Percentiles rank a stretch among this genome's conserved stretches.
phyloP scores from a whole-genome alignment of 805 yeast species.

The Maudiozyma barnettii region DNA sequence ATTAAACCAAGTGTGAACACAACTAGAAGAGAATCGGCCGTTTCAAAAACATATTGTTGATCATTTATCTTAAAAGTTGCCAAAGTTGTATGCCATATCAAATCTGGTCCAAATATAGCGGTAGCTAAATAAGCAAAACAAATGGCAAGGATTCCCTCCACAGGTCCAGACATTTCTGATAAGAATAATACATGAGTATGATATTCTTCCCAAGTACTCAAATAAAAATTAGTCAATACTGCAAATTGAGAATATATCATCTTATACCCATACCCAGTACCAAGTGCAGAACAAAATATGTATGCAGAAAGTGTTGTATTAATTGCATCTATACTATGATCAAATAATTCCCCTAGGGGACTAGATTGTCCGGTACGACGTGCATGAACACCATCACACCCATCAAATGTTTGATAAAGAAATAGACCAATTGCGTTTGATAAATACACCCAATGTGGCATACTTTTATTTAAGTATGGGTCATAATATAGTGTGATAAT shows the following conservation, averaged over 20 bases:
- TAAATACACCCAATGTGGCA: conserved; percentile 71
- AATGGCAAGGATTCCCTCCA: conserved; percentile 77
- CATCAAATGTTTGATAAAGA: conserved; percentile 90
- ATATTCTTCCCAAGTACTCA: conserved; percentile 93
- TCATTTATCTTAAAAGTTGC: conserved; percentile 16
- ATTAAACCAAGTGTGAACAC: conserved; percentile 47
- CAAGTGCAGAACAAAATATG: conserved; percentile 66
- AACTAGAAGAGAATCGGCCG: conserved; percentile 42
- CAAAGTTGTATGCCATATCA: conserved; percentile 47
- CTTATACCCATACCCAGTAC: conserved; percentile 60
- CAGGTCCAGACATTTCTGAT: conserved; percentile 84
- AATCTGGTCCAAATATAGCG: conserved; percentile 57
- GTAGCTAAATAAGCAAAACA: conserved; percentile 47
- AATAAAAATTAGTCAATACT: conserved; percentile 68
- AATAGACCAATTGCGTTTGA: conserved; percentile 75
- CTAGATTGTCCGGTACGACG: conserved; percentile 92
- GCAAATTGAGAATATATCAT: conserved; percentile 61
- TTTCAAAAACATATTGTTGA: conserved; percentile 28
- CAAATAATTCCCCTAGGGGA: conserved; percentile 90
- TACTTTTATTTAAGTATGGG: conserved; percentile 48
- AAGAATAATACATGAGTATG: conserved; percentile 77
- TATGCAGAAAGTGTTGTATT: conserved; percentile 75
- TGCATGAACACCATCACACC: conserved; percentile 93
- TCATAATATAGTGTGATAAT: conserved; percentile 60
- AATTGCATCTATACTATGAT: conserved; percentile 69